Percentiles rank a stretch among this genome's conserved stretches.
phyloP scores from a whole-genome alignment of 179 eudicot species.

The Silene coronaria region DNA sequence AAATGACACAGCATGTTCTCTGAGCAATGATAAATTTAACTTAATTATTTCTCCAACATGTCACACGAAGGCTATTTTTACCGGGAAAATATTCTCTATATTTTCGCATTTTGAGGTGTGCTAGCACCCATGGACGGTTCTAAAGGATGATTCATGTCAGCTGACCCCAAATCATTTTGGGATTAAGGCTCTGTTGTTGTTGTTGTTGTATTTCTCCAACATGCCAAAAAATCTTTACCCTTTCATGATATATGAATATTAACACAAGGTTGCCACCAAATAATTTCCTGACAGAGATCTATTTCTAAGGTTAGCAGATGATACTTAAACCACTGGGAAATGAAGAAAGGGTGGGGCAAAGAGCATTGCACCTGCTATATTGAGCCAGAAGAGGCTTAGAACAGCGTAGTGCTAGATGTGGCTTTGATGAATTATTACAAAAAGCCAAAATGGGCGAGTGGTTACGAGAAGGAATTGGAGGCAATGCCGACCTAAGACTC shows the following conservation, averaged over 20 bases:
- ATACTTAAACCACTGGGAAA: slow-evolving; percentile 33
- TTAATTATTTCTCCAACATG: background rate
- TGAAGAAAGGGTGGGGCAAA: slow-evolving; percentile 47
- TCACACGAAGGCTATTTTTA: too few relatives aligned
- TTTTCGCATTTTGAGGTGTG: too few relatives aligned
- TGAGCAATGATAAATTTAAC: too few relatives aligned
- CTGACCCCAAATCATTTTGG: too few relatives aligned
- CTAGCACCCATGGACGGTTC: too few relatives aligned
- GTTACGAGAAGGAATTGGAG: slow-evolving; percentile 31
- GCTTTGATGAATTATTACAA: slow-evolving; percentile 22
- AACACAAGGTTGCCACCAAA: background rate
- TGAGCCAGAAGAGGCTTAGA: slow-evolving; percentile 39
- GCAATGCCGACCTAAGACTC: slow-evolving; percentile 59
- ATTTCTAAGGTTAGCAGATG: background rate
- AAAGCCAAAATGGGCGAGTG: slow-evolving; percentile 29
- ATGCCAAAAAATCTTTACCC: background rate
- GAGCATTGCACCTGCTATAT: slow-evolving; percentile 52
- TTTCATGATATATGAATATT: background rate
- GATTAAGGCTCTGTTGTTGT: too few relatives aligned
- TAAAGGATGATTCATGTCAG: too few relatives aligned
- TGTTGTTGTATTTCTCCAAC: too few relatives aligned
- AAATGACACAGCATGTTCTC: background rate
- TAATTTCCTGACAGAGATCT: background rate
- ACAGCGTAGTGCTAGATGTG: slow-evolving; percentile 25
- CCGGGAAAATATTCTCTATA: too few relatives aligned